Percentiles rank a stretch among this genome's conserved stretches.
These are phyloP conservation scores for Stromatinia cepivora DNA, from an alignment of 2,329 filamentous ascomycete species.

Conservation along the genomic window DNA sequence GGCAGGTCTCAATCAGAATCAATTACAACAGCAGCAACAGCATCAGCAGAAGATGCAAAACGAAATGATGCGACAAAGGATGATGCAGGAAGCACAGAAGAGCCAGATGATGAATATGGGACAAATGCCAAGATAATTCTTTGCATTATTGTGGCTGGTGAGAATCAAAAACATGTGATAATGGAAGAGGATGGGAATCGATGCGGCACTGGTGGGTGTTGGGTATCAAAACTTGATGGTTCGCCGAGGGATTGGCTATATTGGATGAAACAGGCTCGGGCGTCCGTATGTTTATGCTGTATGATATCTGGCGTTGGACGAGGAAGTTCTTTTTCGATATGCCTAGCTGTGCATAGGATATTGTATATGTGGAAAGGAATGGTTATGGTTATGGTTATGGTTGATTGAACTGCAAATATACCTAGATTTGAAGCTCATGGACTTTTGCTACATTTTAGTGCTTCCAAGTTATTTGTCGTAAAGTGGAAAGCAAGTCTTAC, in stretches of 20 bases:
- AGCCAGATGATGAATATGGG: slow-evolving; percentile 25
- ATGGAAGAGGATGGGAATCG: neutral
- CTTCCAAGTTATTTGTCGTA: neutral
- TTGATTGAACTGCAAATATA: neutral
- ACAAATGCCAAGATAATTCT: slow-evolving; percentile 17
- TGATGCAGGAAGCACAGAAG: slow-evolving; percentile 34
- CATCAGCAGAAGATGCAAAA: slow-evolving; percentile 37
- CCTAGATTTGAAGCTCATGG: neutral
- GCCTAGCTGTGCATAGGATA: slow-evolving; percentile 4
- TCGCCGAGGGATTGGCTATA: neutral
- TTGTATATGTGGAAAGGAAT: neutral
- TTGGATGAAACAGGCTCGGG: slow-evolving; percentile 3
- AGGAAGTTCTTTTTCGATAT: neutral
- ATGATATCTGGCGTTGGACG: slow-evolving; percentile 11
- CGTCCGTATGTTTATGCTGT: slow-evolving; percentile 5
- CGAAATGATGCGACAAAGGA: slow-evolving; percentile 36
- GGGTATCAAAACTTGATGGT: slow-evolving; percentile 17
- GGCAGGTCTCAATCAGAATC: slow-evolving; percentile 21
- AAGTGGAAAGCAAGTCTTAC: neutral
- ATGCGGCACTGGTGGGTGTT: slow-evolving; percentile 10
- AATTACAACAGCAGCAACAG: slow-evolving; percentile 28
- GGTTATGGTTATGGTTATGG: slow-evolving; percentile 10
- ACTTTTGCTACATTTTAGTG: neutral
- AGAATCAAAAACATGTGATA: neutral
- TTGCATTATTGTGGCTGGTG: neutral